Base-by-base conservation (phyloP, 306 rosid species). In the Betula pendula region DNA sequence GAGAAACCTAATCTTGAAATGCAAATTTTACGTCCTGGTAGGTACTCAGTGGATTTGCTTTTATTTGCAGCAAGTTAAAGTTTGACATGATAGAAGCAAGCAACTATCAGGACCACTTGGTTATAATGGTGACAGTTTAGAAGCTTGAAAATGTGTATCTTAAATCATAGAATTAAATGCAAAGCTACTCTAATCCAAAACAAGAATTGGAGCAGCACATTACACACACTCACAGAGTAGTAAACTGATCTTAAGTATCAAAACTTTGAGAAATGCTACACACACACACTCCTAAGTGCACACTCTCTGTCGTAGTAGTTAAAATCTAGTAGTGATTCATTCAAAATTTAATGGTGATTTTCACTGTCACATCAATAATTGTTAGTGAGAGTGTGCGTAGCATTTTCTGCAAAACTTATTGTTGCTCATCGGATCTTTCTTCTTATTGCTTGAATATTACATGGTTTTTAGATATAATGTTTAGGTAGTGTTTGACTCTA, bases 81-180 rank as follows among this genome's bases (percentile, higher is more conserved):
- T 25, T 55, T 55, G 33, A 55, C 5, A 22, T 55, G 62, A 55
- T 10, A 55, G 15, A n/a, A 22, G 62, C 42, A 35, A 3, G 40
- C 40, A 35, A 35, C 40, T 10, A 55, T 55, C 25, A 22, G 27
- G 27, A 55, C 62, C 31, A 1, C 31, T n/a, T 8, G 3, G 29
- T 20, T 55, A 11, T 55, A 55, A 55, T 7, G 62, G 62, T n/a
- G 62, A 55, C 62, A 55, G 62, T 55, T 35, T 55, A 55, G 62
- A 24, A 22, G 14, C 5, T 35, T 49, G 53, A 15, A 49, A 49
- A 0, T 15, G 6, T 14, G 53, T 49, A 49, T 49, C 53, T 13
- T 13, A 49, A 35, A 35, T 35, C 40, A 35, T 35, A 35, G 40
- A 35, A 35, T 35, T 35, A 35, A 35, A 0, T 29, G 33, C 33